A percentile compares a stretch with the other conserved stretches of the same genome.
phyloP scores from a whole-genome alignment of 192 early-diverging fungal species.

The Chytriomyces confervae region DNA sequence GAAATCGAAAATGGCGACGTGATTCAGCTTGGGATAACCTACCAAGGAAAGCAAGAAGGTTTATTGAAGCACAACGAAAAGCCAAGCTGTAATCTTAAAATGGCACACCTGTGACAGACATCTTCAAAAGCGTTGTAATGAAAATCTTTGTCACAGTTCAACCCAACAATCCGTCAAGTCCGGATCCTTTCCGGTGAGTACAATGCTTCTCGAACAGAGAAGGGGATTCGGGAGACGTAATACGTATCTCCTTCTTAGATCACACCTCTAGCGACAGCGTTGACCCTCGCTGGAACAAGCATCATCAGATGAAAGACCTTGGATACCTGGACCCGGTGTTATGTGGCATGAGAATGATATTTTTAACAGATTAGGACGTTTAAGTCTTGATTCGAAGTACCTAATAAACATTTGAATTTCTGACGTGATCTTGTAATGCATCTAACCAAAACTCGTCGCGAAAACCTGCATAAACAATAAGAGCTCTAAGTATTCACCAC shows the following conservation, averaged over 20 bases:
- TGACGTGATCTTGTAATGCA: too few relatives aligned
- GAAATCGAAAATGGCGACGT: constrained; percentile 88
- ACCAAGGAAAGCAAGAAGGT: constrained; percentile 89
- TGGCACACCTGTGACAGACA: constrained; percentile 26
- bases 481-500: too few relatives aligned
- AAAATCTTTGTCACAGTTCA: constrained; percentile 48
- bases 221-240: constrained; percentile 51
- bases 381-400: too few relatives aligned
- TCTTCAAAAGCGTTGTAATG: constrained; percentile 86
- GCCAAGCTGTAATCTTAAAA: too few relatives aligned
- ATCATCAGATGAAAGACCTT: constrained; percentile 46
- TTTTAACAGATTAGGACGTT: too few relatives aligned
- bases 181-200: constrained; percentile 38
- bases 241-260: too few relatives aligned
- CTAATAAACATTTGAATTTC: too few relatives aligned
- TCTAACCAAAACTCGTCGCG: too few relatives aligned
- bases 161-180: constrained; percentile 20
- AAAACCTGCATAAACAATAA: too few relatives aligned
- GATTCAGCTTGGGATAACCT: constrained; percentile 95
- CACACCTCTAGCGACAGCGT: too few relatives aligned
- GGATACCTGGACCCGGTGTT: too few relatives aligned
- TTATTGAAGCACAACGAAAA: background rate
- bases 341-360: too few relatives aligned
- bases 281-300: constrained; percentile 39
- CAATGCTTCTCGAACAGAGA: constrained; percentile 41